Evolutionary conservation across 805 yeast genomes (phyloP).

Genomic region (Kluyveromyces starmeri): DNA sequence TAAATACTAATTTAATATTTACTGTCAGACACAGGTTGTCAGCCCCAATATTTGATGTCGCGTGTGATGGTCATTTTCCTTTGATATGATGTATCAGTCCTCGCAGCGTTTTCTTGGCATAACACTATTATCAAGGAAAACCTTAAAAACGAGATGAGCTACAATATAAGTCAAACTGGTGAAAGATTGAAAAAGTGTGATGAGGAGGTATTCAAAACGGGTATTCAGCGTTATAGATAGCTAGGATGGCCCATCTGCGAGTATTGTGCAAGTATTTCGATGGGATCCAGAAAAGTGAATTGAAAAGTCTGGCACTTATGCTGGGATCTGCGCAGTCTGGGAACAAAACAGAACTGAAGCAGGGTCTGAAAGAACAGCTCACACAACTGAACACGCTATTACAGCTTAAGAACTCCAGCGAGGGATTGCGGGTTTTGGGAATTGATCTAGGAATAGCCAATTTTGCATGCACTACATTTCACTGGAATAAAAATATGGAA

Average conservation of each 20-base stretch:
- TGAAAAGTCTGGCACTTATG: slow-evolving; percentile 15
- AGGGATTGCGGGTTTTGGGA: slow-evolving; percentile 21
- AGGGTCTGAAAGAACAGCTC: slow-evolving; percentile 12
- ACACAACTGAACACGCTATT: slow-evolving; percentile 9
- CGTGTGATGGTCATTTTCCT: too few species aligned
- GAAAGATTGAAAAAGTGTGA: too few species aligned
- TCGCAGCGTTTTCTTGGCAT: too few species aligned
- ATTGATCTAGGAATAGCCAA: slow-evolving; percentile 34
- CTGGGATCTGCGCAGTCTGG: slow-evolving; percentile 19
- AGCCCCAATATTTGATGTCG: too few species aligned
- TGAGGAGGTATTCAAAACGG: too few species aligned
- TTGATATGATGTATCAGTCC: too few species aligned
- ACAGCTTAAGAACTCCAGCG: slow-evolving; percentile 5
- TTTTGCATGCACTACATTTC: slow-evolving; percentile 26
- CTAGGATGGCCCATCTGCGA: neutral
- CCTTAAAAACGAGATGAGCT: too few species aligned
- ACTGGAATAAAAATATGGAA: slow-evolving; percentile 16
- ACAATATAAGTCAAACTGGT: too few species aligned
- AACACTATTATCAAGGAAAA: too few species aligned
- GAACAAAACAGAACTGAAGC: slow-evolving; percentile 12
- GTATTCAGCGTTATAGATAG: too few species aligned
- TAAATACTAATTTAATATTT: too few species aligned
- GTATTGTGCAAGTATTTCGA: slow-evolving; percentile 12
- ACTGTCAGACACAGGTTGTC: too few species aligned
- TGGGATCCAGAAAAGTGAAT: slow-evolving; percentile 10